Base-by-base conservation (phyloP, 306 rosid genomes). In the Hippophae tibetana region DNA sequence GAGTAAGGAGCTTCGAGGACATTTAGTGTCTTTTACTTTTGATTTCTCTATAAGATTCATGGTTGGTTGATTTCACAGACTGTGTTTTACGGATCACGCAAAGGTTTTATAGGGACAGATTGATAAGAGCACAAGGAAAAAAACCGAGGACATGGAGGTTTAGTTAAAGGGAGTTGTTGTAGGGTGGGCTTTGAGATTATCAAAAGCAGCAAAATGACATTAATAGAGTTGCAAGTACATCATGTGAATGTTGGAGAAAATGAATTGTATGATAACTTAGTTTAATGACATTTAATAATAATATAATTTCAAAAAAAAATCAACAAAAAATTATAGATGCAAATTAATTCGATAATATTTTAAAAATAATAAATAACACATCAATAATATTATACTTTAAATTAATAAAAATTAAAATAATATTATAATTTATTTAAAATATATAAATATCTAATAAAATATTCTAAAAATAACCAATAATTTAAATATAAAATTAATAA, bases 1-100 rank as follows among this genome's bases (percentile, higher is more conserved):
- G 0, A 82, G 81, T 9, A 86, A 85, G 25, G 72, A 86, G 60
- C 87, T 78, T 23, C 79, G 83, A 57, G 81, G 79, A 77, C 26
- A 62, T 5, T 68, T 48, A 1, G 46, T 12, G 6, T 45, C 69
- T 10, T 79, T 74, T 23, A 47, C 13, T 38, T 7, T 45, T 0
- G 67, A 26, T 43, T 52, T 80, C 71, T 83, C 77, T 52, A 70
- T 74, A 13, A 26, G 13, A 31, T 61, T 55, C 86, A 83, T 79
- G 54, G 38, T 31, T 31, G 38, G 38, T 31, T 61, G 25, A 13
- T 31, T 25, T 42, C 56, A 67, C 9, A 31, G 31, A 27, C 60
- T 46, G 11, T 56, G 51, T 11, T n/a, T 10, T 6, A 45, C 46
- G 23, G 72, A 61, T 50, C 48, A 56, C 42, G 25, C n/a, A 50